These are phyloP conservation scores for Mycosarcoma mackinlayi DNA, from an alignment of 1,284 basidiomycete species.

Conservation along the genomic window DNA sequence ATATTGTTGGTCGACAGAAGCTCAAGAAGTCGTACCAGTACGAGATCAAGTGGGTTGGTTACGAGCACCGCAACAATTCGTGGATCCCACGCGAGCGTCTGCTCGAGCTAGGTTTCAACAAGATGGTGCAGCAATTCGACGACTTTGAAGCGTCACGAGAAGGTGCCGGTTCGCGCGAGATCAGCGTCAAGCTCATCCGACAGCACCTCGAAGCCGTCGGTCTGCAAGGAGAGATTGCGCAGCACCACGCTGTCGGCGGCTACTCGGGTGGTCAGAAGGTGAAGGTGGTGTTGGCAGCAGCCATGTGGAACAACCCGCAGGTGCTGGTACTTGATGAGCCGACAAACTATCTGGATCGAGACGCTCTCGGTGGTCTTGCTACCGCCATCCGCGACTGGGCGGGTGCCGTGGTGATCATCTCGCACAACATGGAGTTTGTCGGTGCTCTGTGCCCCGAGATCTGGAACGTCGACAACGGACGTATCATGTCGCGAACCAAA, in stretches of 20 bases:
- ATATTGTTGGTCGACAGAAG: constrained; percentile 96
- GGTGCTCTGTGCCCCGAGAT: constrained; percentile 72
- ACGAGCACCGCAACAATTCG: constrained; percentile 91
- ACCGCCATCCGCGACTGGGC: constrained; percentile 96
- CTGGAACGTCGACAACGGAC: constrained; percentile 76
- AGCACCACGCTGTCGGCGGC: constrained; percentile 65
- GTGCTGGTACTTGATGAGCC: constrained; percentile 73
- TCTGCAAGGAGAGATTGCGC: constrained; percentile 76
- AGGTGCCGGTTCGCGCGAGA: constrained; percentile 76
- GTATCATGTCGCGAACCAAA: constrained; percentile 88
- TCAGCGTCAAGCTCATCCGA: constrained; percentile 67
- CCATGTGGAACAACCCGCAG: constrained; percentile 68
- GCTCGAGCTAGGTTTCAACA: constrained; percentile 87
- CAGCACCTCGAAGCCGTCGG: constrained; percentile 77
- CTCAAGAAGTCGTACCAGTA: constrained; percentile 93
- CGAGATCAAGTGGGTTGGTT: constrained; percentile 95
- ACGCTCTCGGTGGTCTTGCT: constrained; percentile 86
- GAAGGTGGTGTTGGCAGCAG: constrained; percentile 75
- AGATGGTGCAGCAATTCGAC: constrained; percentile 93
- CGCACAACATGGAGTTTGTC: constrained; percentile 77
- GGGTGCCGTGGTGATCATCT: constrained; percentile 96
- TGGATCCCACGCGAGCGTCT: constrained; percentile 93
- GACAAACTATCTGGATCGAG: constrained; percentile 82
- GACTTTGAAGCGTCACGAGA: constrained; percentile 90
- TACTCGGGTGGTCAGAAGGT: constrained; percentile 82